A percentile compares a stretch with the other conserved stretches of the same genome.
Conservation (phyloP, 441 rosid genomes). For the Theobroma grandiflorum region DNA sequence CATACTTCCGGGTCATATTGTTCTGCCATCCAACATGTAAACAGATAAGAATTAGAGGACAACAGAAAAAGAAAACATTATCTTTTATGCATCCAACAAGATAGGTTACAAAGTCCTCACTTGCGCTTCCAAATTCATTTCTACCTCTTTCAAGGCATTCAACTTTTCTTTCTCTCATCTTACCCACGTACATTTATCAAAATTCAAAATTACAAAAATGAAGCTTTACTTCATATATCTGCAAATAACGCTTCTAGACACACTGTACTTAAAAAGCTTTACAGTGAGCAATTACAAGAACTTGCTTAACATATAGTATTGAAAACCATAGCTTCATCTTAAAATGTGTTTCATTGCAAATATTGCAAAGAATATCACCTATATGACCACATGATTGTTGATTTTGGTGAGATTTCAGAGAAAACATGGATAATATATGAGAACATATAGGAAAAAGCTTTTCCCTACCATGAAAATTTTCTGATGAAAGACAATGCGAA, state of each 20-base stretch:
- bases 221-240: background rate
- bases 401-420: background rate
- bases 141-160: conserved; percentile 6
- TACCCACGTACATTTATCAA: background rate
- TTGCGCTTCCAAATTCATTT: background rate
- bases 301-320: background rate
- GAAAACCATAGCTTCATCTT: background rate
- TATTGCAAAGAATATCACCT: background rate
- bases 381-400: background rate
- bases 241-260: background rate
- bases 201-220: background rate
- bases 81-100: background rate
- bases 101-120: background rate
- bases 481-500: background rate
- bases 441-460: conserved; percentile 6
- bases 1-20: conserved; percentile 88
- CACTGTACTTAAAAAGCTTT: background rate
- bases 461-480: background rate
- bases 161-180: conserved; percentile 10
- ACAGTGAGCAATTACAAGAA: background rate
- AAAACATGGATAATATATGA: background rate
- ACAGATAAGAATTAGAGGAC: conserved; percentile 20
- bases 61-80: background rate
- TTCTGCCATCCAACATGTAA: conserved; percentile 54
- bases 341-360: background rate